Percentiles rank a stretch among this genome's conserved stretches.
These are phyloP conservation scores for Lactifluus piperatus DNA, from an alignment of 768 basidiomycete species.

Conservation along the genomic window DNA sequence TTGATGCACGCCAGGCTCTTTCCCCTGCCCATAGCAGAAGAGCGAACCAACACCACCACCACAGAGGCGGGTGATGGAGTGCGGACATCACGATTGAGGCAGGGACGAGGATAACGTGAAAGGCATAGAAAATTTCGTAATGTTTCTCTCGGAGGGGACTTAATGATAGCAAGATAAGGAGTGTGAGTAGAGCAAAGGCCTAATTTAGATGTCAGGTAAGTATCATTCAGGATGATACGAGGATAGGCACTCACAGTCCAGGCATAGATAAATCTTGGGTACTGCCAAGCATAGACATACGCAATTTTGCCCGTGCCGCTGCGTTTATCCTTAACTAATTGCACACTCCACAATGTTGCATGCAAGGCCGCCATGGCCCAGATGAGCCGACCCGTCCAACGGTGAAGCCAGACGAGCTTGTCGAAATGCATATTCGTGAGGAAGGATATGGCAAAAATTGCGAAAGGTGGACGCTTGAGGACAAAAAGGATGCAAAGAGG, in stretches of 20 bases:
- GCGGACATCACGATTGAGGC: constrained; percentile 51
- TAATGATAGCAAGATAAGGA: constrained; percentile 44
- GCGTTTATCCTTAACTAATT: constrained; percentile 46
- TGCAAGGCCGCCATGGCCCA: constrained; percentile 57
- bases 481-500: constrained; percentile 64
- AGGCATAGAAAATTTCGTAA: constrained; percentile 58
- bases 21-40: constrained; percentile 56
- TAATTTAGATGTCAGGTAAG: constrained; percentile 22
- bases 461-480: constrained; percentile 64
- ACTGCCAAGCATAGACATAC: constrained; percentile 46
- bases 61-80: constrained; percentile 57
- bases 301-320: constrained; percentile 34
- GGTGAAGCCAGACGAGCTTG: constrained; percentile 63
- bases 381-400: constrained; percentile 61
- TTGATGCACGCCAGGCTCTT: constrained; percentile 43
- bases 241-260: constrained; percentile 37
- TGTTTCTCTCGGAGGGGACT: constrained; percentile 40
- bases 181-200: constrained; percentile 49
- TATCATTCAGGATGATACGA: not conserved
- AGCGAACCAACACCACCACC: constrained; percentile 62
- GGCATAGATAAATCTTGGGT: constrained; percentile 54
- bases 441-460: constrained; percentile 55
- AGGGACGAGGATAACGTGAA: constrained; percentile 56
- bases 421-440: constrained; percentile 63
- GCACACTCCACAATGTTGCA: constrained; percentile 59